Conservation (phyloP, 2,329 filamentous ascomycete species). For the Metarhizium album region DNA sequence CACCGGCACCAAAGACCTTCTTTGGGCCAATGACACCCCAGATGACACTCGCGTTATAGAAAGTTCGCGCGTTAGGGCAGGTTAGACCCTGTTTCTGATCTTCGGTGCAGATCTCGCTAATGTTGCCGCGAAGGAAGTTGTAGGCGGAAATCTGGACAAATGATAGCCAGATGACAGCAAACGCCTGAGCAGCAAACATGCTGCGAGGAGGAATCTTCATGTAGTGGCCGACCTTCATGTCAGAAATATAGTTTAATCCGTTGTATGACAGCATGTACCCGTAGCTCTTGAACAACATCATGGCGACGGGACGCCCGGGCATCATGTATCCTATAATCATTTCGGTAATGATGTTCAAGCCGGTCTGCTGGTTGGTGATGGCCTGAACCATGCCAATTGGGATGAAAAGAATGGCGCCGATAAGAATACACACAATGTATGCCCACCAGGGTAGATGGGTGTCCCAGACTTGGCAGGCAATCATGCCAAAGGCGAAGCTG, state of each 20-base stretch:
- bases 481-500: slow-evolving; percentile 39
- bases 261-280: slow-evolving; percentile 36
- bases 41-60: slow-evolving; percentile 49
- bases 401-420: slow-evolving; percentile 29
- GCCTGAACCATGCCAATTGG: slow-evolving; percentile 35
- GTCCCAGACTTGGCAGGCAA: slow-evolving; percentile 22
- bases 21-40: slow-evolving; percentile 47
- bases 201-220: slow-evolving; percentile 42
- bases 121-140: slow-evolving; percentile 33
- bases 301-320: slow-evolving; percentile 35
- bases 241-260: slow-evolving; percentile 34
- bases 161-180: slow-evolving; percentile 29
- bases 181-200: slow-evolving; percentile 35
- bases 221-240: slow-evolving; percentile 42
- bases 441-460: slow-evolving; percentile 35
- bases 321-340: slow-evolving; percentile 39
- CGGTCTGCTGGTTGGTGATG: slow-evolving; percentile 37
- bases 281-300: slow-evolving; percentile 39
- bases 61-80: slow-evolving; percentile 46
- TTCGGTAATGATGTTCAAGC: slow-evolving; percentile 37
- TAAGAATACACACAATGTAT: slow-evolving; percentile 27
- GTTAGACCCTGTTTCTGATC: slow-evolving; percentile 39
- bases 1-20: slow-evolving; percentile 23
- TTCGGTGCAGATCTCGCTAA: slow-evolving; percentile 39
- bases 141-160: slow-evolving; percentile 27